Percentiles rank a stretch among this genome's conserved stretches.
Conservation (phyloP, 371 early-diverging fungal species). For the Mucor velutinosus region DNA sequence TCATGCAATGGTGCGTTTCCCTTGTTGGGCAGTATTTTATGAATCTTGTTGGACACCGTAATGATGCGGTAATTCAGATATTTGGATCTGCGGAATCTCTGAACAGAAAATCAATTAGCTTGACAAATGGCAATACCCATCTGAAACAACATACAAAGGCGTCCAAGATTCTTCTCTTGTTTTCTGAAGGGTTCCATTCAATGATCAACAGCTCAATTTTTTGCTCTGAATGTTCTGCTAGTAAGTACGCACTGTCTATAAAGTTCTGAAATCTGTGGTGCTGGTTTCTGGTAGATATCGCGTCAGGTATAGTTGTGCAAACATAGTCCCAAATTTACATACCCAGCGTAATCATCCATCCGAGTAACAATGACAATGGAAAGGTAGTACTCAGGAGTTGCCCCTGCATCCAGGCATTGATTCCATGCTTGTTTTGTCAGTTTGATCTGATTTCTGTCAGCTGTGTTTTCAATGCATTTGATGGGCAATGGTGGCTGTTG, state of each 20-base stretch:
- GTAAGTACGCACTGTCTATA: constrained; percentile 41
- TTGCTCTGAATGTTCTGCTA: constrained; percentile 44
- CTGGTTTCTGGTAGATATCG: constrained; percentile 28
- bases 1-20: constrained; percentile 49
- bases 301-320: background rate
- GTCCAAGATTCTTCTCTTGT: constrained; percentile 40
- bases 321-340: background rate
- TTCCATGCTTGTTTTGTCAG: constrained; percentile 32
- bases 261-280: constrained; percentile 50
- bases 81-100: constrained; percentile 47
- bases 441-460: background rate
- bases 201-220: constrained; percentile 46
- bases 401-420: constrained; percentile 31
- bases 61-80: constrained; percentile 47
- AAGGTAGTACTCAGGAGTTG: constrained; percentile 27
- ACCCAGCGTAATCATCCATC: constrained; percentile 55
- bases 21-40: constrained; percentile 35
- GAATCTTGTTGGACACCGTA: constrained; percentile 38
- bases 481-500: constrained; percentile 1
- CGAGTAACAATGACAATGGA: constrained; percentile 52
- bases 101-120: background rate
- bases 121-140: background rate
- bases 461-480: constrained; percentile 21
- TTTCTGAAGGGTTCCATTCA: constrained; percentile 49
- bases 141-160: constrained; percentile 32